phyloP scores from a whole-genome alignment of 2,329 filamentous ascomycete species.

The Basipetospora sp. region DNA sequence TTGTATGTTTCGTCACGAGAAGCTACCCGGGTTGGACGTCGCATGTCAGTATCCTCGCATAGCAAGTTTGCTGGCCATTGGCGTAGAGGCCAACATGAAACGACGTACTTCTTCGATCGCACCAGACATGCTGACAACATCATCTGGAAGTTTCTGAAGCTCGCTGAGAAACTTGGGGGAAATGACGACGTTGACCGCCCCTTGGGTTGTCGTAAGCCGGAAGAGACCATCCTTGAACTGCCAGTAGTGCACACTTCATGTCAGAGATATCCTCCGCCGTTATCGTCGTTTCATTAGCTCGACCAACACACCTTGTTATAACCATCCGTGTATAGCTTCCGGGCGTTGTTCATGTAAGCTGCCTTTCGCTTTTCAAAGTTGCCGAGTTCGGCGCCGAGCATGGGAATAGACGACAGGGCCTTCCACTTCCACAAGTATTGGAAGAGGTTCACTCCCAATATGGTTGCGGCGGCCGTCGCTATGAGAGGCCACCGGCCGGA shows the following conservation, averaged over 20 bases:
- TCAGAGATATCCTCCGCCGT: too few species aligned
- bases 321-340: constrained; percentile 15
- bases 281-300: too few species aligned
- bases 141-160: constrained; percentile 18
- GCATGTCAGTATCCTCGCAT: too few species aligned
- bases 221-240: constrained; percentile 20
- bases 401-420: constrained; percentile 10
- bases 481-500: constrained; percentile 4
- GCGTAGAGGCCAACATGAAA: too few species aligned
- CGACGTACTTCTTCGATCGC: constrained; percentile 13
- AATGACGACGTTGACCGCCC: constrained; percentile 16
- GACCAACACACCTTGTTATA: constrained; percentile 19
- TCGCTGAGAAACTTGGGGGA: constrained; percentile 17
- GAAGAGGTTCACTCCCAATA: not conserved
- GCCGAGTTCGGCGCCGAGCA: constrained; percentile 14
- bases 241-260: too few species aligned
- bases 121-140: constrained; percentile 16
- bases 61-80: too few species aligned
- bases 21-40: constrained; percentile 10
- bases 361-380: constrained; percentile 14
- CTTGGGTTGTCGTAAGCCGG: constrained; percentile 14
- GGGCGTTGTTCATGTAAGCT: constrained; percentile 13
- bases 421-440: constrained; percentile 2
- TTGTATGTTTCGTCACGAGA: constrained; percentile 21
- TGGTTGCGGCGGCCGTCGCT: not conserved